Evolutionary conservation across 257 asterid genomes (phyloP).

Genomic region (Fraxinus excelsior): DNA sequence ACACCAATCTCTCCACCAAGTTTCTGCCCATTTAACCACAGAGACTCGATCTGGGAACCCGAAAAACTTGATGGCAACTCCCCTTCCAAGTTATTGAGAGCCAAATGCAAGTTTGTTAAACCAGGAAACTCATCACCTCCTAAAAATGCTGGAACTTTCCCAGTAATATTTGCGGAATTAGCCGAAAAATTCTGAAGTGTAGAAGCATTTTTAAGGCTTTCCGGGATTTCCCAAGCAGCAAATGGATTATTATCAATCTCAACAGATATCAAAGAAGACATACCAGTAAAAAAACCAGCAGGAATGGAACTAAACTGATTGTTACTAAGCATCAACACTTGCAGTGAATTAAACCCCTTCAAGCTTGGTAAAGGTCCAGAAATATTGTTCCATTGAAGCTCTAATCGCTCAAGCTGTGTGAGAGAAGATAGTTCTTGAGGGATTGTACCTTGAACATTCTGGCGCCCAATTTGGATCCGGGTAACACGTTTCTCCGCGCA

Average conservation of each 20-base stretch:
- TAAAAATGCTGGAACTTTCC: constrained; percentile 61
- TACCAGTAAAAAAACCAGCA: constrained; percentile 69
- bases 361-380: constrained; percentile 82
- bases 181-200: constrained; percentile 78
- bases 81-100: constrained; percentile 73
- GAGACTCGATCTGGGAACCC: constrained; percentile 64
- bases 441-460: constrained; percentile 67
- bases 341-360: constrained; percentile 61
- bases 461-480: constrained; percentile 84
- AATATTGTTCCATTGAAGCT: constrained; percentile 81
- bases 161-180: constrained; percentile 71
- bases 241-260: constrained; percentile 79
- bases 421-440: constrained; percentile 61
- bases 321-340: constrained; percentile 65
- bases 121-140: constrained; percentile 68
- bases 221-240: constrained; percentile 69
- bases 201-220: constrained; percentile 62
- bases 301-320: constrained; percentile 71
- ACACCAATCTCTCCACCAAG: constrained; percentile 69
- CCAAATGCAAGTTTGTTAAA: constrained; percentile 71
- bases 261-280: constrained; percentile 70
- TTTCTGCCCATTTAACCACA: constrained; percentile 91
- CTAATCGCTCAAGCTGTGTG: constrained; percentile 65
- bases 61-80: constrained; percentile 64
- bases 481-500: constrained; percentile 73